A percentile compares a stretch with the other conserved stretches of the same genome.
Evolutionary conservation across 345 rosid genomes (phyloP).

Genomic region (Eucalyptus fibrosa): DNA sequence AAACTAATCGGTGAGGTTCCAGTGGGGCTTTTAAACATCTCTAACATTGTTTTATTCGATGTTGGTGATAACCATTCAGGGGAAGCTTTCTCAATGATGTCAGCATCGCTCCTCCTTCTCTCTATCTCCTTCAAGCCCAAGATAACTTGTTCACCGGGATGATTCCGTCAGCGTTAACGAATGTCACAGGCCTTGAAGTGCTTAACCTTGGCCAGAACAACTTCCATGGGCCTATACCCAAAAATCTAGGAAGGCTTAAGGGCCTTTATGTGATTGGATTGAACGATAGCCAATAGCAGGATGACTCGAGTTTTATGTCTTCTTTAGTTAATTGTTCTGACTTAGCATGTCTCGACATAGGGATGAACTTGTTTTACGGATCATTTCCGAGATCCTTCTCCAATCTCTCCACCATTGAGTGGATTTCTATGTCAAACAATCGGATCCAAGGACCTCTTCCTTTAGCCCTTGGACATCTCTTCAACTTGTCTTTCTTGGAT

Average conservation of each 20-base stretch:
- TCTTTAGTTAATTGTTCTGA: no score
- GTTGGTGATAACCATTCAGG: accelerated
- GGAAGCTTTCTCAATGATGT: no score
- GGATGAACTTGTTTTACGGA: accelerated
- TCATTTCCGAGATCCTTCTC: no score
- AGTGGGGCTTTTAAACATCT: accelerated
- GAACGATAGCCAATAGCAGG: accelerated
- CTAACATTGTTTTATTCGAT: accelerated
- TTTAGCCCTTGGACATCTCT: accelerated
- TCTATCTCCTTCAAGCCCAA: accelerated
- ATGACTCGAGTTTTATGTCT: no score
- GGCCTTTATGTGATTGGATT: accelerated
- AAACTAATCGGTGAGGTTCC: not conserved
- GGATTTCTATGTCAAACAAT: accelerated
- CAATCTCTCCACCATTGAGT: accelerated
- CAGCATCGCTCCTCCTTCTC: not conserved
- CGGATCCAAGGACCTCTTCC: no score
- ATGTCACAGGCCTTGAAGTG: accelerated
- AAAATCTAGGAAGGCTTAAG: no score
- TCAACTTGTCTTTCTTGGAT: accelerated
- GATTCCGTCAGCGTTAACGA: not conserved
- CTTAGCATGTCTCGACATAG: accelerated
- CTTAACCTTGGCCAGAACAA: no score
- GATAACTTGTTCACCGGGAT: not conserved
- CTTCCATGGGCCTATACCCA: no score